Conservation (phyloP, 2,329 filamentous ascomycete species). For the Trichoderma aggressivum region DNA sequence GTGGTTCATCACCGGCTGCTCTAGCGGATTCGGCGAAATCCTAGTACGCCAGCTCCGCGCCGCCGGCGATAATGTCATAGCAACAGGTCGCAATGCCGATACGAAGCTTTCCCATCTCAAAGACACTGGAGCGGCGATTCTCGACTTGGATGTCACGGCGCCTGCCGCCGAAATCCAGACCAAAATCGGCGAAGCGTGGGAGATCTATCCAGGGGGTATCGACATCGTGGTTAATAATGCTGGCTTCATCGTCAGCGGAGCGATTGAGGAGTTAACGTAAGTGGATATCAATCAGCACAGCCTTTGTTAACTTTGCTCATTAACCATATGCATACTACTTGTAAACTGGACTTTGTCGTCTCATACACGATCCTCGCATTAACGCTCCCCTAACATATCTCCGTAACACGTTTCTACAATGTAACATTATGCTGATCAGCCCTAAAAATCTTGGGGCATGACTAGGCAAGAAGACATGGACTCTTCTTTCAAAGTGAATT, state of each 20-base stretch:
- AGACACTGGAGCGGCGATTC: constrained; percentile 22
- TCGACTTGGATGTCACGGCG: constrained; percentile 23
- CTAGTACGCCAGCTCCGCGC: constrained; percentile 37
- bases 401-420: neutral
- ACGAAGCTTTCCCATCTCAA: constrained; percentile 35
- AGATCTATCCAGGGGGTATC: constrained; percentile 27
- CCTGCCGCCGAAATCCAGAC: constrained; percentile 9
- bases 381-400: neutral
- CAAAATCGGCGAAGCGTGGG: constrained; percentile 23
- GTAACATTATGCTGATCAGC: neutral
- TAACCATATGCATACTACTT: neutral
- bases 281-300: neutral
- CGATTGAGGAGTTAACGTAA: constrained; percentile 28
- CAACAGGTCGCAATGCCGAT: constrained; percentile 38
- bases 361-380: neutral
- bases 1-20: constrained; percentile 44
- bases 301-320: neutral
- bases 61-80: constrained; percentile 40
- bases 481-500: constrained; percentile 33
- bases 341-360: neutral
- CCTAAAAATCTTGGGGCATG: neutral
- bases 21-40: constrained; percentile 40
- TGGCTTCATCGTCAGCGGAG: constrained; percentile 30
- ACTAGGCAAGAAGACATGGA: constrained; percentile 27
- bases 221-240: constrained; percentile 41